phyloP scores from a whole-genome alignment of 2,329 filamentous ascomycete species.

The Colletotrichum tamarilloi region DNA sequence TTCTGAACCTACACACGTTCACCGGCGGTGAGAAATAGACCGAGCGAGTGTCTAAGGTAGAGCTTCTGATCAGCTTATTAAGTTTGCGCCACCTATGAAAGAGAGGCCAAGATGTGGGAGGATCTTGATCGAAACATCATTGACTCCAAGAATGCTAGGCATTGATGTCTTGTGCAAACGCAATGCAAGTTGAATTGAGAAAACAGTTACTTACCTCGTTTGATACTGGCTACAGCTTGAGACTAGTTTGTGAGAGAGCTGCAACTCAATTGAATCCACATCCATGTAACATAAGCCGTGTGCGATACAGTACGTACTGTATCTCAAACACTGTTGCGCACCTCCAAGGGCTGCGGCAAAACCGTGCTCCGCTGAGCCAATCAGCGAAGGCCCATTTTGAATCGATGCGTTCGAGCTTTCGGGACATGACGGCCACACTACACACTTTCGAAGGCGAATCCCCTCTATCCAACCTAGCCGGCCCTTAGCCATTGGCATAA shows the following conservation, averaged over 20 bases:
- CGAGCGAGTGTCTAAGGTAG: neutral
- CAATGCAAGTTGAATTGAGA: neutral
- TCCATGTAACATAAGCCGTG: constrained; percentile 11
- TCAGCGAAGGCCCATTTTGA: constrained; percentile 23
- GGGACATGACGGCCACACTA: constrained; percentile 36
- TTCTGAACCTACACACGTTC: constrained; percentile 11
- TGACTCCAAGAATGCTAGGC: neutral
- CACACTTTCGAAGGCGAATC: constrained; percentile 34
- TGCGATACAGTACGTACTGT: constrained; percentile 18
- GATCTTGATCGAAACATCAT: neutral
- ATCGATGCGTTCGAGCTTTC: constrained; percentile 33
- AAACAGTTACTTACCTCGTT: constrained; percentile 7
- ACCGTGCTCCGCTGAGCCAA: constrained; percentile 29
- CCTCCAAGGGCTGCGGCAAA: constrained; percentile 8
- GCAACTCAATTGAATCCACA: neutral
- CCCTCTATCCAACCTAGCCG: constrained; percentile 34
- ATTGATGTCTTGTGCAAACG: neutral
- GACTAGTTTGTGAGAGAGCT: neutral
- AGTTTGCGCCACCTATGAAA: neutral
- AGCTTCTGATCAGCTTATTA: constrained; percentile 14
- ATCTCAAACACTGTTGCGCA: too few species aligned
- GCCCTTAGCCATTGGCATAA: constrained; percentile 35
- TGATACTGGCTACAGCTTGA: neutral
- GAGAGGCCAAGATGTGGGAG: neutral
- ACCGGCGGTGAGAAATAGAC: neutral